These are phyloP conservation scores for Trichosporon coremiiforme DNA, from an alignment of 1,284 basidiomycete species.

Conservation along the genomic window DNA sequence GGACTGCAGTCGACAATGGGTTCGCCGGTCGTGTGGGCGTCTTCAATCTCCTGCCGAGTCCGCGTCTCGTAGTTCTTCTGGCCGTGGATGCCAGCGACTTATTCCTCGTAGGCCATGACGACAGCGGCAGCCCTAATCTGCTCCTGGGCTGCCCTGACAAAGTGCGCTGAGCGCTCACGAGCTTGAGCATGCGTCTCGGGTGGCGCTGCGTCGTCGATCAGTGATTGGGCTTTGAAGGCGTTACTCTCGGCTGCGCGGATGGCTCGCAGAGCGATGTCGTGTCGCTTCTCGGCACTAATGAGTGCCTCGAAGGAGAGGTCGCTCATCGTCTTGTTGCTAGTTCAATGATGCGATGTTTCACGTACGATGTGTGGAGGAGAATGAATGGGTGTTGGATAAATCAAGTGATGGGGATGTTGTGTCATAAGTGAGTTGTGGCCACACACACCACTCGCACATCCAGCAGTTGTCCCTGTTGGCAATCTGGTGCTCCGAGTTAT, in stretches of 20 bases:
- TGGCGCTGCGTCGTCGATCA: no score
- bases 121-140: no score
- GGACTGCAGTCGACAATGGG: background rate
- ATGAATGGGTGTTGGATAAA: background rate
- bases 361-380: background rate
- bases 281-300: background rate
- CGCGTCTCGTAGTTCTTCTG: no score
- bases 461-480: background rate
- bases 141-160: no score
- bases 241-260: no score
- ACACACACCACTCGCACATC: background rate
- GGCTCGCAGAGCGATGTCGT: no score
- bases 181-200: no score
- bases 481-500: background rate
- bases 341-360: no score
- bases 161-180: no score
- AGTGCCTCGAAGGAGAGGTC: background rate
- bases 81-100: no score
- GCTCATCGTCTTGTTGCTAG: background rate
- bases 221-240: no score
- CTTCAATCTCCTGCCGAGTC: background rate
- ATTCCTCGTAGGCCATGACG: no score
- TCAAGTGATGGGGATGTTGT: background rate
- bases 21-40: background rate
- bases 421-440: background rate